phyloP scores from a whole-genome alignment of 805 yeast genomes.

The Blastobotrys chiropterorum region DNA sequence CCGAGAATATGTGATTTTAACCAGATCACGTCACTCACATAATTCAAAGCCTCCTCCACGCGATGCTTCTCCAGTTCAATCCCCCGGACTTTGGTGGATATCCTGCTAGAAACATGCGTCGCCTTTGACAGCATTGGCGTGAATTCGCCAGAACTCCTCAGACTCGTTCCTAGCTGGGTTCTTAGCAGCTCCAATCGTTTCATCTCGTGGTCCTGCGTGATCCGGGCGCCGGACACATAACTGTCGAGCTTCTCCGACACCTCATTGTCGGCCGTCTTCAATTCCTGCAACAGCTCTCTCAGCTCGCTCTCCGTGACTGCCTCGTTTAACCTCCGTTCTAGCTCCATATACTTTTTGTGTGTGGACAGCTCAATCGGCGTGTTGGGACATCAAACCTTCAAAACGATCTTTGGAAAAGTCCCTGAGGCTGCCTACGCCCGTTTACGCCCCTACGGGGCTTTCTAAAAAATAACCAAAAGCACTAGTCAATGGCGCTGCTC shows the following conservation, averaged over 20 bases:
- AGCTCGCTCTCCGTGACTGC: background rate
- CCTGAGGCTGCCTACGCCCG: too few species aligned
- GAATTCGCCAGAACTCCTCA: conserved; percentile 48
- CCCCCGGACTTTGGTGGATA: conserved; percentile 63
- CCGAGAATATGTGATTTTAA: conserved; percentile 60
- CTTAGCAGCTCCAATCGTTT: conserved; percentile 26
- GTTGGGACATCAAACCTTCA: background rate
- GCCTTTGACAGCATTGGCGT: conserved; percentile 52
- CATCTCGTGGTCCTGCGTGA: conserved; percentile 18
- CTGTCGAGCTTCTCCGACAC: conserved; percentile 10
- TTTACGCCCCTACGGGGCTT: too few species aligned
- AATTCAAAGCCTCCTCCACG: conserved; percentile 54
- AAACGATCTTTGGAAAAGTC: too few species aligned
- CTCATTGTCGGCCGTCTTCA: conserved; percentile 11
- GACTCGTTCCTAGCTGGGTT: conserved; percentile 25
- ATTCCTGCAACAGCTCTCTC: background rate
- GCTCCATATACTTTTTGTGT: background rate
- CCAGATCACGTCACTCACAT: conserved; percentile 59
- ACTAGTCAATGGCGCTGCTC: too few species aligned
- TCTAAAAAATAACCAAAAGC: too few species aligned
- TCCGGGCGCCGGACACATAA: background rate
- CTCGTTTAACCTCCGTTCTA: background rate
- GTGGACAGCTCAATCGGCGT: background rate
- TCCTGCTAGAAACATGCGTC: conserved; percentile 54
- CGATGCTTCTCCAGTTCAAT: conserved; percentile 65